Base-by-base conservation (phyloP, 805 yeast genomes). In the Wickerhamomyces chaumierensis region DNA sequence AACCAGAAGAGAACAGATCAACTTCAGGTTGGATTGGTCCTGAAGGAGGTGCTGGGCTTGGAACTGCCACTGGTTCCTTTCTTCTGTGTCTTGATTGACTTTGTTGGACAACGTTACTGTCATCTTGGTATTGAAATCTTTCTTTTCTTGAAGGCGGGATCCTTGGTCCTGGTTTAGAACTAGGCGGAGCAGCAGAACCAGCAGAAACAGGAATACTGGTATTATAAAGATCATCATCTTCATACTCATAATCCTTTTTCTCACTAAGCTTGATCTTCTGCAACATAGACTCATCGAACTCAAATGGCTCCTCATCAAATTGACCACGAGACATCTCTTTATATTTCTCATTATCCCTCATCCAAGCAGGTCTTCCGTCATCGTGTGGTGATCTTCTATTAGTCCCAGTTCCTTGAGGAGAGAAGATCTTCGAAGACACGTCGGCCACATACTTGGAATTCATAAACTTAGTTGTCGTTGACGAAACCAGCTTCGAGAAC, bases 301-400 rank as follows among this genome's bases (percentile, higher is more conserved):
- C 29, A 7, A 13, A 5, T 8, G 12, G 75, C 2, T 65, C 60
- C 2, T 73, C 73, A 40, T 68, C 66, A 31, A 49, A 64, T 3
- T 66, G 65, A 11, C 18, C 33, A 15, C 61, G 60, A 40, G 33
- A 12, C 14, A 44, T 41, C 6, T 38, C 39, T 33, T 65, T 71
- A 47, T 78, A 68, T 47, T 51, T 61, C 13, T 59, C 63, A 48
- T 73, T 78, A 42, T 73, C 69, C 40, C 62, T 68, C 87, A 84
- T 78, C 94, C 94, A 84, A 2, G 78, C 74, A 0, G 94, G 94
- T 45, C 52, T 55, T 5, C 63, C 66, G 37, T 63, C 64, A 34
- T 42, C 42, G n/a, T 43, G 34, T 8, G 52, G 46, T 0, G 51
- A 33, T 19, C 51, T 48, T 39, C 65, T 71, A 11, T 6, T 7